Base-by-base conservation (phyloP, 148 eudicot genomes). In the Rhododendron ferrugineum region DNA sequence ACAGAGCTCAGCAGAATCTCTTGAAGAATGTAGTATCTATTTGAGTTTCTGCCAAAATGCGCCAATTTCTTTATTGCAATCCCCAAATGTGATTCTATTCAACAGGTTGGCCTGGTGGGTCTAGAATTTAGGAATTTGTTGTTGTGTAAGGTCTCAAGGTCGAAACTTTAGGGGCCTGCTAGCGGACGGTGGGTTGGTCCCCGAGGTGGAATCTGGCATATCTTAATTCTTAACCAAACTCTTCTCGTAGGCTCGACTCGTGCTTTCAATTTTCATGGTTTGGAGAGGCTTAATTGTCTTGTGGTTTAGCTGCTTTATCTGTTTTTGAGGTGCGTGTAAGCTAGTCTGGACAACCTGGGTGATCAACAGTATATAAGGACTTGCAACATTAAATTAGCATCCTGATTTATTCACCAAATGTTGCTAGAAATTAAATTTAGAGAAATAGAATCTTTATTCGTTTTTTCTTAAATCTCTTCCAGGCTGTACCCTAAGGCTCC, bases 401-500 rank as follows among this genome's bases (percentile, higher is more conserved):
- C 52, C 36, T 66, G 44, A 52, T 50, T 52, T 30, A 79, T 79
- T 78, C 56, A 47, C 32, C 36, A 26, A 28, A 49, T 26, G 22
- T 16, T 49, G 37, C 36, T 5, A 28, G 8, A 30, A 70, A 15
- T 28, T 79, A 28, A 47, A 50, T 36, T 50, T 28, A 50, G 11
- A 50, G 23, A 79, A 30, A 32, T 52, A 49, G n/a, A 50, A 30
- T 56, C 50, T n/a, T 56, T 20, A 5, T 28, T 30, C 23, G 15
- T 56, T 50, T 28, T 50, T 26, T 47, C 68, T 80, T 80, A 52
- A 80, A 80, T 37, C 83, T 56, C 83, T 56, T 80, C 30, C 83
- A 80, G 83, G 83, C 15, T 80, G 70, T 80, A 80, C 68, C 70
- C 47, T 32, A 20, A 32, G 68, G 60, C 82, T 56, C 83, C 46